These are phyloP conservation scores for Acacia confusa DNA, from an alignment of 306 rosid genomes.

Conservation along the genomic window DNA sequence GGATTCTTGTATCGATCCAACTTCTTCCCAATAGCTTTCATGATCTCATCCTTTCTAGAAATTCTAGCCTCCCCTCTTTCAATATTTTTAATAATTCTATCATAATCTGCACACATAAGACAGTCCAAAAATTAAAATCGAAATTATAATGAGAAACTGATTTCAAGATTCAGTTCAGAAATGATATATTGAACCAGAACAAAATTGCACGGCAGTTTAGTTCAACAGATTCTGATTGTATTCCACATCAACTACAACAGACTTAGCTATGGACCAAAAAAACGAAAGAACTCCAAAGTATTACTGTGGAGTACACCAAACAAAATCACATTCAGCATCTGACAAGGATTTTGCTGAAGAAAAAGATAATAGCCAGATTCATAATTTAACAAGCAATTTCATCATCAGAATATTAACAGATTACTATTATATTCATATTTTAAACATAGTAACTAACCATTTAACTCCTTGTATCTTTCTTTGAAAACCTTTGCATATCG, in stretches of 20 bases:
- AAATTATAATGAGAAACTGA: slow-evolving; percentile 2
- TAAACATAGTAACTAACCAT: slow-evolving; percentile 56
- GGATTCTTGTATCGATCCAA: slow-evolving; percentile 98
- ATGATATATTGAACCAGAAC: neutral
- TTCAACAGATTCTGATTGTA: neutral
- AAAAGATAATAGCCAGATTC: neutral
- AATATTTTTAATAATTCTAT: slow-evolving; percentile 91
- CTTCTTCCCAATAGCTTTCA: slow-evolving; percentile 99
- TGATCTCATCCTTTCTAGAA: slow-evolving; percentile 95
- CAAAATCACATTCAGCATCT: neutral
- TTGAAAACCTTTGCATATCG: slow-evolving; percentile 85
- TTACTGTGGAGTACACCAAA: neutral
- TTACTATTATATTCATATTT: neutral
- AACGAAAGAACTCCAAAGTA: neutral
- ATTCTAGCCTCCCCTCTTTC: slow-evolving; percentile 99
- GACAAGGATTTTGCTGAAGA: neutral
- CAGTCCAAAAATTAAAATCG: slow-evolving; percentile 1
- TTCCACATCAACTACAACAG: neutral
- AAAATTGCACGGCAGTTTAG: neutral
- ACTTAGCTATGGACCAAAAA: neutral
- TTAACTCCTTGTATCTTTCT: slow-evolving; percentile 91
- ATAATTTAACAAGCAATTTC: neutral
- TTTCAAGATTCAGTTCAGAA: slow-evolving; percentile 18
- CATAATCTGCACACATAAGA: slow-evolving; percentile 65
- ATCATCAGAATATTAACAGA: neutral